Evolutionary conservation across 2,329 filamentous ascomycete species (phyloP).

Genomic region (Alternaria metachromatica): DNA sequence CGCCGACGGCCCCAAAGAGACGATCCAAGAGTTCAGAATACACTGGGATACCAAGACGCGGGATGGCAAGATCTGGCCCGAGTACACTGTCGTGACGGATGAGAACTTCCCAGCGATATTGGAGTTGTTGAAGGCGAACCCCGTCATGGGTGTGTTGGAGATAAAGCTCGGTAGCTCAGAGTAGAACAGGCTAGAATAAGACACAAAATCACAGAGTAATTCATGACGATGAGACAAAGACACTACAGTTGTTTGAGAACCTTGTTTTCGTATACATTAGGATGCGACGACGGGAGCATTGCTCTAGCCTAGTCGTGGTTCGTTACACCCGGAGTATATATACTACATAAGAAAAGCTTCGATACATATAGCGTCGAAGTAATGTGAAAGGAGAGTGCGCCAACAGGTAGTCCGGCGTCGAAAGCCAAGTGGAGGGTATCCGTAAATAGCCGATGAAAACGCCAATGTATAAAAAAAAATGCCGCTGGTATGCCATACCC

Average conservation of each 20-base stretch:
- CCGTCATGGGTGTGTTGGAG: constrained; percentile 41
- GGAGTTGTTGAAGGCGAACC: constrained; percentile 35
- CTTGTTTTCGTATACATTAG: neutral
- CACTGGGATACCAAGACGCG: constrained; percentile 40
- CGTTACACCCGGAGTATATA: constrained; percentile 1
- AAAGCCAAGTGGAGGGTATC: constrained; percentile 43
- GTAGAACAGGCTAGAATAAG: neutral
- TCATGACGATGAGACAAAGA: neutral
- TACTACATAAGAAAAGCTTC: neutral
- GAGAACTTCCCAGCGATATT: constrained; percentile 38
- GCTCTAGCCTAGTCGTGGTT: neutral
- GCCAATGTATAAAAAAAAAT: constrained; percentile 17
- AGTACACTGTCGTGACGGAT: constrained; percentile 44
- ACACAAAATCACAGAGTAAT: neutral
- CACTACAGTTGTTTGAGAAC: neutral
- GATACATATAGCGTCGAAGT: neutral
- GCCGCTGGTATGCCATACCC: neutral
- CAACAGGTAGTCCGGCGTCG: neutral
- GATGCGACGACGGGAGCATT: neutral
- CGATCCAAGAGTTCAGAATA: constrained; percentile 39
- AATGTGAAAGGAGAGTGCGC: neutral
- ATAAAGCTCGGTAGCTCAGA: constrained; percentile 35
- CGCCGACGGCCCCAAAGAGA: constrained; percentile 23
- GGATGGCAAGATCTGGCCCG: constrained; percentile 43
- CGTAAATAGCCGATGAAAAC: constrained; percentile 25